These are phyloP conservation scores for Fistulifera solaris DNA, from an alignment of 108 stramenopile species.

Conservation along the genomic window DNA sequence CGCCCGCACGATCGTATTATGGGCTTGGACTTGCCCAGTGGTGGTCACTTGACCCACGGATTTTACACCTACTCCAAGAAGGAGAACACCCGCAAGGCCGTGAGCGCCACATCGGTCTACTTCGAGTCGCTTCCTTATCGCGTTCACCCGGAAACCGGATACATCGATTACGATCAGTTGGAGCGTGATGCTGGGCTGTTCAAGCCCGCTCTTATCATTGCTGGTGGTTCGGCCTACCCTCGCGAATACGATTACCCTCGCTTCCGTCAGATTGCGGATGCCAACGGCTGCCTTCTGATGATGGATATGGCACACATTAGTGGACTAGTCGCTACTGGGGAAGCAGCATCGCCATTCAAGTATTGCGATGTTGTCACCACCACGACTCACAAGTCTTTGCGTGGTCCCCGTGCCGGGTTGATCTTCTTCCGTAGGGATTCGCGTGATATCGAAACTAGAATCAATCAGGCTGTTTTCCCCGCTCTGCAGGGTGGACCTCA, in stretches of 20 bases:
- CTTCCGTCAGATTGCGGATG: conserved; percentile 97
- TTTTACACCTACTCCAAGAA: conserved; percentile 99
- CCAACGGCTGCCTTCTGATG: conserved; percentile 94
- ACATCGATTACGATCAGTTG: conserved; percentile 93
- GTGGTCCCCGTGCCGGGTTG: conserved; percentile 98
- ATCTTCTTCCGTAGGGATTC: conserved; percentile 99
- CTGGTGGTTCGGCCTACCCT: conserved; percentile 99
- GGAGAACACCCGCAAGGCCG: conserved; percentile 94
- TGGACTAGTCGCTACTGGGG: conserved; percentile 93
- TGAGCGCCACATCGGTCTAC: conserved; percentile 99
- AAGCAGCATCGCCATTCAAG: conserved; percentile 90
- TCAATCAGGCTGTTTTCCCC: conserved; percentile 99
- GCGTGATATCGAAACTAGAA: conserved; percentile 88
- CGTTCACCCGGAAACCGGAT: conserved; percentile 92
- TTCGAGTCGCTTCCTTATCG: conserved; percentile 99
- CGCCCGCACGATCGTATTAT: conserved; percentile 99
- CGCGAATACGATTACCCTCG: conserved; percentile 98
- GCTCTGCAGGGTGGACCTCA: conserved; percentile 99
- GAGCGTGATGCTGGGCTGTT: conserved; percentile 85
- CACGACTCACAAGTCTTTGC: conserved; percentile 99
- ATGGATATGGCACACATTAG: conserved; percentile 99
- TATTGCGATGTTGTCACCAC: conserved; percentile 98
- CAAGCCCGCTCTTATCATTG: conserved; percentile 98
- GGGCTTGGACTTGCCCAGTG: conserved; percentile 98
- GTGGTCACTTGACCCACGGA: conserved; percentile 98